phyloP scores from a whole-genome alignment of 169 alveolate species.

The Cryptosporidium viatorum region DNA sequence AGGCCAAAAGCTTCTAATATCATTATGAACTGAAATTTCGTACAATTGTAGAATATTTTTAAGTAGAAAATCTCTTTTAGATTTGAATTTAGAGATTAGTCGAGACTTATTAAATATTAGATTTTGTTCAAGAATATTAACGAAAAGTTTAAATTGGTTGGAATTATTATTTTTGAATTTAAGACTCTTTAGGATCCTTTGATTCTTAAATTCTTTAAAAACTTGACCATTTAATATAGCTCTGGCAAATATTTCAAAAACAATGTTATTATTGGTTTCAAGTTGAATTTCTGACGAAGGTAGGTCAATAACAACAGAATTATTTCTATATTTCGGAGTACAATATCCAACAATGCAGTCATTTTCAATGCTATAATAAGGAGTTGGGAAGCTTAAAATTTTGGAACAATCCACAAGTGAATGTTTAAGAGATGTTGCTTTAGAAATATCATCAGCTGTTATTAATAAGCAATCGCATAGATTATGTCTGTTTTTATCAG shows the following conservation, averaged over 20 bases:
- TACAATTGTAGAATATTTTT: slow-evolving; percentile 30
- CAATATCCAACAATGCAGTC: slow-evolving; percentile 23
- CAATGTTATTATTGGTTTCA: background rate
- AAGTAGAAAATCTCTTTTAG: slow-evolving; percentile 22
- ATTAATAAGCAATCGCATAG: slow-evolving; percentile 50
- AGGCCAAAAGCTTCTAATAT: slow-evolving; percentile 57
- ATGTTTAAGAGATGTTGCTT: slow-evolving; percentile 43
- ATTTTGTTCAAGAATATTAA: background rate
- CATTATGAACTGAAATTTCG: slow-evolving; percentile 42
- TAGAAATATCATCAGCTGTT: slow-evolving; percentile 57
- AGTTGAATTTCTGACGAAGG: slow-evolving; percentile 57
- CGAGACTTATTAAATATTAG: background rate
- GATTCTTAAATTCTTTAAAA: slow-evolving; percentile 29
- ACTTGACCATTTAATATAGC: slow-evolving; percentile 56
- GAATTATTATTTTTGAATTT: slow-evolving; percentile 6
- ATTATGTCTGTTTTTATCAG: slow-evolving; percentile 6
- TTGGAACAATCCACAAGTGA: slow-evolving; percentile 58
- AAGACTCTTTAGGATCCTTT: background rate
- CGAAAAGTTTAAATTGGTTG: slow-evolving; percentile 25
- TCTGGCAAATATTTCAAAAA: slow-evolving; percentile 35
- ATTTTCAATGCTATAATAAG: slow-evolving; percentile 26
- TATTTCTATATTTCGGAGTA: slow-evolving; percentile 39
- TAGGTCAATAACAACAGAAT: slow-evolving; percentile 37
- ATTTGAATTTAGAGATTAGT: background rate
- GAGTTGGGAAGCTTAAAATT: slow-evolving; percentile 39